These are phyloP conservation scores for Begonia masoniana DNA, from an alignment of 306 rosid genomes.

Conservation along the genomic window DNA sequence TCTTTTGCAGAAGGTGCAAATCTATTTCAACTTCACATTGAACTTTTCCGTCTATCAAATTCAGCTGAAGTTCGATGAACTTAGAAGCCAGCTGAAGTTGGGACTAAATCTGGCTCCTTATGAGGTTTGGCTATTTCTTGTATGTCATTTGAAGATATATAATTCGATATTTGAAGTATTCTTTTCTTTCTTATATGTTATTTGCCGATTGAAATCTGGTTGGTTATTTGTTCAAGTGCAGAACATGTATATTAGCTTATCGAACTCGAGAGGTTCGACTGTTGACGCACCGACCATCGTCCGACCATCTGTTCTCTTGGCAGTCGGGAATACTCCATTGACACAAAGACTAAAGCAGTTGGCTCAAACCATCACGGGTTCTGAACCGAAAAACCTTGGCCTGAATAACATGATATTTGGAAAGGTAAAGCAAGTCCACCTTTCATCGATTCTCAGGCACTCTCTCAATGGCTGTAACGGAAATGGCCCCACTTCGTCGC, in stretches of 20 bases:
- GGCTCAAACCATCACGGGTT: slow-evolving; percentile 71
- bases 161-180: neutral
- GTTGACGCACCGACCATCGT: slow-evolving; percentile 51
- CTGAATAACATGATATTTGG: slow-evolving; percentile 79
- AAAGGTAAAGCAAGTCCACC: slow-evolving; percentile 80
- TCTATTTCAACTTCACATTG: slow-evolving; percentile 54
- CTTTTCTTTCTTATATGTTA: no score
- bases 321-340: slow-evolving; percentile 53
- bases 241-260: slow-evolving; percentile 52
- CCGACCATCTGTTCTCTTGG: slow-evolving; percentile 56
- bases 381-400: slow-evolving; percentile 75
- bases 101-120: slow-evolving; percentile 51
- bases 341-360: slow-evolving; percentile 59
- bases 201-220: slow-evolving; percentile 16
- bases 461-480: slow-evolving; percentile 38
- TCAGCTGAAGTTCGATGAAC: slow-evolving; percentile 39
- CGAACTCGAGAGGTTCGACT: slow-evolving; percentile 70
- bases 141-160: slow-evolving; percentile 1
- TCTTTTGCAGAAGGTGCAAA: slow-evolving; percentile 62
- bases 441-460: slow-evolving; percentile 61
- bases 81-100: slow-evolving; percentile 54
- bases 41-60: slow-evolving; percentile 66
- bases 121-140: slow-evolving; percentile 45
- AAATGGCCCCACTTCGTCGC: slow-evolving; percentile 20
- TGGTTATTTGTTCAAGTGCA: slow-evolving; percentile 28